Percentiles rank a stretch among this genome's conserved stretches.
Evolutionary conservation across 2,329 filamentous ascomycete species (phyloP).

Genomic region (Botrytis medusae): DNA sequence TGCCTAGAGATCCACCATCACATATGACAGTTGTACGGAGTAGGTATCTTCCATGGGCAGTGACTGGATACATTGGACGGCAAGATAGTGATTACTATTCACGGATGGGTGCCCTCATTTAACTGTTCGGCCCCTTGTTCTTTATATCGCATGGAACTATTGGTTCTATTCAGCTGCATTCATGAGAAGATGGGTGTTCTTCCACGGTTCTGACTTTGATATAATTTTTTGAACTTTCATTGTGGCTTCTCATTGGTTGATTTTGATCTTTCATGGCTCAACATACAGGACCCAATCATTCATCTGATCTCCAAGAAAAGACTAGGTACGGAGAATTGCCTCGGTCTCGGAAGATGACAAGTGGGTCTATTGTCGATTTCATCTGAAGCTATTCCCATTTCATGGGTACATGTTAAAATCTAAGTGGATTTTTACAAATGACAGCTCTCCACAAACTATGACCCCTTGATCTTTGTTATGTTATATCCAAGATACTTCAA

Average conservation of each 20-base stretch:
- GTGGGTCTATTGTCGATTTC: neutral
- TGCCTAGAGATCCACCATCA: neutral
- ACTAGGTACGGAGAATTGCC: neutral
- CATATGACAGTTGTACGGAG: neutral
- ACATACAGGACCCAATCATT: neutral
- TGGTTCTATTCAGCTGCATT: neutral
- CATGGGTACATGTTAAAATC: constrained; percentile 18
- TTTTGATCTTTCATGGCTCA: neutral
- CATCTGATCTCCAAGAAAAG: neutral
- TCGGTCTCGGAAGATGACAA: neutral
- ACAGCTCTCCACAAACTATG: constrained; percentile 11
- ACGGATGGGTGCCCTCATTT: neutral
- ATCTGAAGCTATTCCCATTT: constrained; percentile 22
- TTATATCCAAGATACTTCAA: neutral
- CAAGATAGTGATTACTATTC: neutral
- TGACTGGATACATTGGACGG: neutral
- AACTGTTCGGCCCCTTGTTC: neutral
- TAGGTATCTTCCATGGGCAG: neutral
- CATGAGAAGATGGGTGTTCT: neutral
- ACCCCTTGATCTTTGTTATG: constrained; percentile 1
- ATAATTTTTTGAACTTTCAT: neutral
- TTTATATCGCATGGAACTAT: neutral
- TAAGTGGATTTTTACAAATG: constrained; percentile 5
- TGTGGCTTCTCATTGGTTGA: neutral
- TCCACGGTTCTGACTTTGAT: neutral